Evolutionary conservation across 768 basidiomycete genomes (phyloP).

Genomic region (Mycena vitilis): DNA sequence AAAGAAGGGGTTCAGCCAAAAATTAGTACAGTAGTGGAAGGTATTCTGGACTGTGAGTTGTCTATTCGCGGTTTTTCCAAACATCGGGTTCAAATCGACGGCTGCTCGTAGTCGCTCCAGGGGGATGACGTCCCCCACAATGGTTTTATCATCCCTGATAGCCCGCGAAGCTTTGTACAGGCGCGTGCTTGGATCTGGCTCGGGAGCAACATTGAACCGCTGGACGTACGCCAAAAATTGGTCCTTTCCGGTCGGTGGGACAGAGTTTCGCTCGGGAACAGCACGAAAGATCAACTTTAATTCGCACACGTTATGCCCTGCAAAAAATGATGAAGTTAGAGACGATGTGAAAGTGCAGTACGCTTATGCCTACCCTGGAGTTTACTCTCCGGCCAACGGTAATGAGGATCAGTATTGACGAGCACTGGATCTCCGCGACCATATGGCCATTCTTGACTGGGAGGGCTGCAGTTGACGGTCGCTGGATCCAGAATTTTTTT

Average conservation of each 20-base stretch:
- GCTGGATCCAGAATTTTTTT: slow-evolving; percentile 14
- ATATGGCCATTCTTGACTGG: background rate
- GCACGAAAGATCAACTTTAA: slow-evolving; percentile 28
- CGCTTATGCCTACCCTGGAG: slow-evolving; percentile 22
- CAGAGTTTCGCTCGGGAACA: background rate
- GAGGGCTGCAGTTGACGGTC: slow-evolving; percentile 29
- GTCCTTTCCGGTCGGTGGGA: background rate
- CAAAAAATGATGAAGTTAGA: background rate
- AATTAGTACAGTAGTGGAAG: slow-evolving; percentile 20
- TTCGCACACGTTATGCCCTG: slow-evolving; percentile 33
- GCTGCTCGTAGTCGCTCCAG: slow-evolving; percentile 19
- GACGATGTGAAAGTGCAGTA: background rate
- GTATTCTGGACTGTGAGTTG: slow-evolving; percentile 23
- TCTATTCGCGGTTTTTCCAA: slow-evolving; percentile 34
- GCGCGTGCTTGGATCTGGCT: slow-evolving; percentile 4
- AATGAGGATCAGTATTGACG: slow-evolving; percentile 20
- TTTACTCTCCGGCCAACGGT: slow-evolving; percentile 26
- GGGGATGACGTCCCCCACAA: slow-evolving; percentile 28
- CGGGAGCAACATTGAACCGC: slow-evolving; percentile 25
- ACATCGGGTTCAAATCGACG: slow-evolving; percentile 29
- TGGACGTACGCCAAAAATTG: slow-evolving; percentile 36
- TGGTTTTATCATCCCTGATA: background rate
- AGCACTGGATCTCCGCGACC: slow-evolving; percentile 24
- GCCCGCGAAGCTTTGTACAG: slow-evolving; percentile 18
- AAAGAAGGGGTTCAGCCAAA: slow-evolving; percentile 33